Base-by-base conservation (phyloP, 495 filamentous ascomycete genomes). In the Xylaria acuta region DNA sequence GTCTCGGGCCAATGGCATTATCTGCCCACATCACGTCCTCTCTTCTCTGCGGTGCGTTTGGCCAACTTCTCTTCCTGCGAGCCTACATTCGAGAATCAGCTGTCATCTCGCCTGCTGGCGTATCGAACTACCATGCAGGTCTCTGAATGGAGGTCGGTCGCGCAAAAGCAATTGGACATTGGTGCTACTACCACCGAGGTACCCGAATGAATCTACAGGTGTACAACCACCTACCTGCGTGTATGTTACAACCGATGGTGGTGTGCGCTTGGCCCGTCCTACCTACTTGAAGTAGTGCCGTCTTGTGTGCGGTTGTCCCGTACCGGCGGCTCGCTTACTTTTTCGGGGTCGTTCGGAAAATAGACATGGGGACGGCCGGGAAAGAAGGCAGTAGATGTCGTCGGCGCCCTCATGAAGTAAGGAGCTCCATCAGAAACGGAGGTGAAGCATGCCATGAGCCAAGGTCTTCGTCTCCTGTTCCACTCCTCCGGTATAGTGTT, bases 1-100 rank as follows among this genome's bases (percentile, higher is more conserved):
- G 1, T 63, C 38, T 5, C 1, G 60, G 20, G 43, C 64, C 64
- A 66, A 66, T 66, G 64, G 64, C 18, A 66, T 36, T 18, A 51
- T 16, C 43, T 25, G 32, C 16, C 45, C 45, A 30, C 64, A 38
- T 30, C 64, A 66, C 64, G 64, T 38, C 64, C 64, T 66, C 45
- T 32, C 11, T 66, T 56, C 27, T 56, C 53, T 6, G 25, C 18
- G 34, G 58, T 60, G 58, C 12, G 58, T 60, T 38, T 30, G 53
- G 53, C 5, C 51, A 54, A 54, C 25, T 56, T 49, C 45, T 2
- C 12, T 14, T 32, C 14, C 25, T 60, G 3, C 60, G 4, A n/a
- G 6, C 36, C n/a, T 27, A 43, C 22, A 9, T 64, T 38, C 30
- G 60, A 20, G 36, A 41, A 16, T 64, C 60, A 18, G 38, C 36